phyloP scores from a whole-genome alignment of 78 protist genomes.

The Emiliania huxleyi region DNA sequence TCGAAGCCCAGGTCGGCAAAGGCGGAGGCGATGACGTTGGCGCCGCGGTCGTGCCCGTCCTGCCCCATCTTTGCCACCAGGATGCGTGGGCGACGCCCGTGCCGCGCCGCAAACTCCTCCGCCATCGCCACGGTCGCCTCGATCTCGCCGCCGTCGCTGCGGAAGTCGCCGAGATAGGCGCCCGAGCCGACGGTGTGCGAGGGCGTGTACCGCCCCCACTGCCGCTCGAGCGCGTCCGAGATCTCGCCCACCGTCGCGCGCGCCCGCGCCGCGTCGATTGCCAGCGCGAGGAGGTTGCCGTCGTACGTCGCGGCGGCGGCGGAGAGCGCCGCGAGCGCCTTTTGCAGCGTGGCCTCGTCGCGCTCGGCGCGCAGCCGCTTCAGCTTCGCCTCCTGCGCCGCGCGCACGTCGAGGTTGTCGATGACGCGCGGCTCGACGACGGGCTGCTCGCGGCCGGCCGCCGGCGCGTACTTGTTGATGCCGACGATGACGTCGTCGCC shows the following conservation, averaged over 20 bases:
- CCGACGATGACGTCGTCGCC: constrained; percentile 92
- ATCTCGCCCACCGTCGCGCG: constrained; percentile 96
- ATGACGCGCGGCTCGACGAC: constrained; percentile 67
- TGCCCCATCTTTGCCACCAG: constrained; percentile 90
- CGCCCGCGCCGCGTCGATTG: constrained; percentile 85
- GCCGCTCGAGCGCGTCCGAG: constrained; percentile 80
- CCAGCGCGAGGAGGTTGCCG: constrained; percentile 66
- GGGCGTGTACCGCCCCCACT: constrained; percentile 54
- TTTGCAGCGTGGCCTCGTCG: constrained; percentile 39
- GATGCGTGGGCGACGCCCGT: constrained; percentile 55
- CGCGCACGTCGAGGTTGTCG: constrained; percentile 60
- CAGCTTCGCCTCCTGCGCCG: background rate
- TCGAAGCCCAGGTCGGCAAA: constrained; percentile 97
- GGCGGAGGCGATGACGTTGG: constrained; percentile 94
- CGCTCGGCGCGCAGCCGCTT: constrained; percentile 25
- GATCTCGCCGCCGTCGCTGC: background rate
- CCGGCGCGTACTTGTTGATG: constrained; percentile 78
- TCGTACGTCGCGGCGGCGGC: background rate
- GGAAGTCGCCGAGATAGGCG: background rate
- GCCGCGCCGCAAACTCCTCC: background rate
- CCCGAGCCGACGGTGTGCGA: background rate
- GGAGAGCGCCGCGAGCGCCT: background rate
- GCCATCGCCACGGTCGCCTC: background rate
- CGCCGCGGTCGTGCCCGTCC: constrained; percentile 99
- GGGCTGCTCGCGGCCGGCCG: background rate